Base-by-base conservation (phyloP, 495 filamentous ascomycete species). In the Elaphomyces granulatus region DNA sequence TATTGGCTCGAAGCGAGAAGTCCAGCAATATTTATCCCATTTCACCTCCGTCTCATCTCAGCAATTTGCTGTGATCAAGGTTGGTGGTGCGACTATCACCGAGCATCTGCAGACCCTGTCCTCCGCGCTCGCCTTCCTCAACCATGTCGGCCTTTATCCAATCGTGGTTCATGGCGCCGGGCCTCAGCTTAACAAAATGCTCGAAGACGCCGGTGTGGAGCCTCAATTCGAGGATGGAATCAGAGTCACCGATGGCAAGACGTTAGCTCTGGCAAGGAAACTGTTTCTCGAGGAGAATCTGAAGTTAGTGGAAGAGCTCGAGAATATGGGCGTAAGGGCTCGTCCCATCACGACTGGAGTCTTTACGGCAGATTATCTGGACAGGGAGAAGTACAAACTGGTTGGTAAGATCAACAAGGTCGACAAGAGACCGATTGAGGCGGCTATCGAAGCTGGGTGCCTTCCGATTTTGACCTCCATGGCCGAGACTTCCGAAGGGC, bases 51-150 rank as follows among this genome's bases (percentile, higher is more conserved):
- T 95, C 35, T 92, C 88, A 16, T 93, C 84, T 3, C 88, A 95
- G 68, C 86, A 94, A 53, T 98, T 98, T 60, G 90, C 90, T 49
- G 90, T 98, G 37, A 95, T 98, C 60, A 98, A 98, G 69, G 92
- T 98, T 38, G 90, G 90, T 16, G 90, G 90, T 37, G 90, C 92
- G 37, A 96, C 96, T 51, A 78, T 98, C 49, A 94, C 88, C 43
- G 88, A 96, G 58, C 84, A 94, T 64, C 70, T 93, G 38, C 80
- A 93, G 56, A 82, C 81, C 33, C 72, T 98, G 37, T 90, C 85
- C 47, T 82, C 80, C 26, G 83, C 83, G 7, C 70, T 98, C 41
- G 82, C 83, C 14, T 92, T 94, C 66, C 75, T 98, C 20, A 87
- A 94, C 67, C 81, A 90, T 68, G 83, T 96, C 59, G 90, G 92